Evolutionary conservation across 371 early-diverging fungal genomes (phyloP), one percentile per base, ranked within the genome.

Genomic region (Coemansia sp.): DNA sequence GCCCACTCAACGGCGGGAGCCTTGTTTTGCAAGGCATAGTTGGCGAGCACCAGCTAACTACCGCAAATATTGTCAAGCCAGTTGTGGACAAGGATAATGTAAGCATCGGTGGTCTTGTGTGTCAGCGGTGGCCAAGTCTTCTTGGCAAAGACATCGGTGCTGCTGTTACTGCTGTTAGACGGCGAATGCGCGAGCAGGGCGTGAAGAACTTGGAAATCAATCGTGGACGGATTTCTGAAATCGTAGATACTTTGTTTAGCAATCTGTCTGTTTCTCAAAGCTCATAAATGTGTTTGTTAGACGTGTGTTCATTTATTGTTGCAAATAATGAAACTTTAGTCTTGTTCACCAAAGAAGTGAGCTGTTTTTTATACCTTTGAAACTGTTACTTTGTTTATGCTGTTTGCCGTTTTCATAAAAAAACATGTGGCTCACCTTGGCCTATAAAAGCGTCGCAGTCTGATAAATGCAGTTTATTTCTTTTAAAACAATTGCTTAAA

Each of bases 91-190:
- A 26, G 6, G 65, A 72, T 1, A 63, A 60, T 5, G 72, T 77
- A 40, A 72, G 68, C 56, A 62, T 77, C 16, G 78, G 78, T 2
- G 54, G 65, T 0, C 62, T 72, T 23, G 78, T 77, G 21, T 72
- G 65, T 40, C 66, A 60, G 59, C 56, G 40, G 33, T 77, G 78
- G 78, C 78, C 78, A 0, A 53, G 30, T 50, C 72, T 77, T 3
- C 25, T 40, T 33, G 72, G 72, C 26, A 62, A 30, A n/a, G 73
- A 62, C 0, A 77, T 77, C 30, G 72, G 78, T 25, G 8, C 9
- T 3, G 72, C 72, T 11, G 66, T 77, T 14, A 44, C 44, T 40
- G 28, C 23, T 0, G 72, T 65, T 12, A 55, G 69, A 25, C 69
- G 42, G 25, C 57, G 20, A 28, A 72, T 77, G 78, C 44, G 25